A percentile compares a stretch with the other conserved stretches of the same genome.
phyloP scores from a whole-genome alignment of 108 stramenopile species.

The Poteriospumella lacustris region DNA sequence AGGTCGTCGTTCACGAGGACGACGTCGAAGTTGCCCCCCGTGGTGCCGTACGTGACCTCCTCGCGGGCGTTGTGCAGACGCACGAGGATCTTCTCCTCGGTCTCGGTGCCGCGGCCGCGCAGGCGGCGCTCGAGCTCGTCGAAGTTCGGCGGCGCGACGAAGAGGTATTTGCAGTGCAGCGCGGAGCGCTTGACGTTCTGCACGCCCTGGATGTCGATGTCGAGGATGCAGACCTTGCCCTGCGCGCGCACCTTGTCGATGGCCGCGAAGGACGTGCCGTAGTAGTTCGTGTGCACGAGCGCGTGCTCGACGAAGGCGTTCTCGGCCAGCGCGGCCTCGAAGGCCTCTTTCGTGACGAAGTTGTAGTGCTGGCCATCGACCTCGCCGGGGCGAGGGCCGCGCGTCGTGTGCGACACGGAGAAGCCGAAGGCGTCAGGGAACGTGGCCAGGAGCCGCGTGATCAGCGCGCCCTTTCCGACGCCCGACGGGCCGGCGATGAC shows the following conservation, averaged over 20 bases:
- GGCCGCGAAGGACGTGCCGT: conserved; percentile 27
- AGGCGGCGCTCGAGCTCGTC: conserved; percentile 15
- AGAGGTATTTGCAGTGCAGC: conserved; percentile 29
- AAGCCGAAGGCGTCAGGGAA: conserved; percentile 17
- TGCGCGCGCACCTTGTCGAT: not conserved
- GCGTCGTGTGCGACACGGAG: conserved; percentile 25
- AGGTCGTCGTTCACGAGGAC: not conserved
- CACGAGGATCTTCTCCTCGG: not conserved
- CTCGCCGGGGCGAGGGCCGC: conserved; percentile 20
- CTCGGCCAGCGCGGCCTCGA: not conserved
- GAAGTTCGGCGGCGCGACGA: conserved; percentile 26
- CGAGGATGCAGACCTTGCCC: conserved; percentile 27
- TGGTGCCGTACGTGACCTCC: not conserved
- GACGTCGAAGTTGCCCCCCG: conserved; percentile 14
- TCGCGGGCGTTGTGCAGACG: conserved; percentile 14
- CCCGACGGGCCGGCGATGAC: conserved; percentile 27
- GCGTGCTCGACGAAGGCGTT: conserved; percentile 24
- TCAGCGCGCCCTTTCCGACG: conserved; percentile 27
- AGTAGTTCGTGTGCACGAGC: conserved; percentile 17
- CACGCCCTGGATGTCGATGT: conserved; percentile 31
- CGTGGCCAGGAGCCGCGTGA: conserved; percentile 12
- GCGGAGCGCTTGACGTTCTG: conserved; percentile 1
- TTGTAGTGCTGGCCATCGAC: conserved; percentile 21
- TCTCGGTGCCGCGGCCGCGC: conserved; percentile 10
- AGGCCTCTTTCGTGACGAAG: conserved; percentile 2